Evolutionary conservation across 2,329 filamentous ascomycete species (phyloP), one percentile per base, ranked within the genome.

Genomic region (Allantophomopsis lycopodina): DNA sequence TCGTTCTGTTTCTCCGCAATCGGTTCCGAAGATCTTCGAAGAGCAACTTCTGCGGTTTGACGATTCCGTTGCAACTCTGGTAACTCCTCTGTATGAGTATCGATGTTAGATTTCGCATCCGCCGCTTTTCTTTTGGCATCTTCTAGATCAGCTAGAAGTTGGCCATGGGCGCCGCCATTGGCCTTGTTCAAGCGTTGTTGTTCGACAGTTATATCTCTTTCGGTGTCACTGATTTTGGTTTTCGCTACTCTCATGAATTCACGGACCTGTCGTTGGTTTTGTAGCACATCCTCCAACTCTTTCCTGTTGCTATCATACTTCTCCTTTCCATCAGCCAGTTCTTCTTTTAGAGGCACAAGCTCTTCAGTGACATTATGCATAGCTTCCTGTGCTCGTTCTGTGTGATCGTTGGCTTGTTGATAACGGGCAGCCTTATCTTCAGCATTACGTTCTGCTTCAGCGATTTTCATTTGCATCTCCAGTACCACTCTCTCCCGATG

Each of bases 101-200:
- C 46, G n/a, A 62, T 58, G 35, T 54, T 55, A 14, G 51, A 48
- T 41, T 58, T 60, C 4, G 73, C 67, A 28, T 66, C 58, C 21
- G 61, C 55, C 5, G 65, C 62, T 36, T 59, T 58, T 17, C 66
- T 53, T 49, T 76, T 72, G 11, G 76, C 75, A 14, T 73, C 62
- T 16, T 76, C 65, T 3, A 82, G 64, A 50, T 79, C 68, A 14
- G 63, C 61, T 30, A 73, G 59, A 50, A 77, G 84, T 45, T 69
- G 64, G 7, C 72, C 65, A 51, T 83, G 75, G 17, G 73, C 73
- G 18, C 81, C 82, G 31, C 86, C 84, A 48, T 82, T 79, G 2
- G 75, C 70, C 35, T 76, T 71, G 34, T 73, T 68, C 7, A 94
- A 66, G 4, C 79, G 76, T 36, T 62, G 56, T 47, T 72, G 64